Evolutionary conservation across 371 early-diverging fungal species (phyloP), one percentile per base, ranked within the genome.

Genomic region (Rhizopus microsporus): DNA sequence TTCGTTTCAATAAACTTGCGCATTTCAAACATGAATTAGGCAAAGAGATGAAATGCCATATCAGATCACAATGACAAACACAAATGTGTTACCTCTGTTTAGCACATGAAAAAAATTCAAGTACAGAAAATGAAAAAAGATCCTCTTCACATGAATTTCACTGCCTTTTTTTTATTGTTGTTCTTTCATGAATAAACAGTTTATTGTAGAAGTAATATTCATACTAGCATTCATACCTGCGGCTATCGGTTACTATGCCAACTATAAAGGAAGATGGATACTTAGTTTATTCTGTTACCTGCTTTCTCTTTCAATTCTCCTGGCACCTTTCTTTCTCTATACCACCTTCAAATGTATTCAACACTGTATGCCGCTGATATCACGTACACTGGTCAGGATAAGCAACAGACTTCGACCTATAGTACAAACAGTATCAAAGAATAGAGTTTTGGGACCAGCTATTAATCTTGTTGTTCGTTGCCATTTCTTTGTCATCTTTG

Each of bases 401-500:
- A 69, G 57, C 49, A 51, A 51, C 17, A 47, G 64, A 3, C 23
- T 75, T 13, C 12, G 48, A 17, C 78, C 78, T 29, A 55, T 75
- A 40, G 62, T 67, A n/a, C 49, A 38, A 0, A 59, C 45, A 8
- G 48, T 78, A 1, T 58, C 78, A 3, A 32, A 62, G 5, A 71
- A 55, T 32, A 54, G 42, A 12, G 35, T 75, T 8, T 48, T 78
- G 16, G 75, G 78, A 1, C 73, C 78, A 9, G 13, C 59, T 9
- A 45, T 75, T 15, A 62, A 58, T n/a, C 35, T 63, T 7, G 46
- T 68, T 8, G 60, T 78, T 17, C 69, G 71, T 13, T 51, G 45
- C n/a, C 61, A 57, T 13, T 78, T 78, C 42, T 78, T 78, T 40
- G 40, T 72, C 12, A 68, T 69, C 44, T 78, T 78, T 47, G 57